A percentile compares a stretch with the other conserved stretches of the same genome.
phyloP scores from a whole-genome alignment of 2,329 filamentous ascomycete species.

The Botrytis hyacinthi region DNA sequence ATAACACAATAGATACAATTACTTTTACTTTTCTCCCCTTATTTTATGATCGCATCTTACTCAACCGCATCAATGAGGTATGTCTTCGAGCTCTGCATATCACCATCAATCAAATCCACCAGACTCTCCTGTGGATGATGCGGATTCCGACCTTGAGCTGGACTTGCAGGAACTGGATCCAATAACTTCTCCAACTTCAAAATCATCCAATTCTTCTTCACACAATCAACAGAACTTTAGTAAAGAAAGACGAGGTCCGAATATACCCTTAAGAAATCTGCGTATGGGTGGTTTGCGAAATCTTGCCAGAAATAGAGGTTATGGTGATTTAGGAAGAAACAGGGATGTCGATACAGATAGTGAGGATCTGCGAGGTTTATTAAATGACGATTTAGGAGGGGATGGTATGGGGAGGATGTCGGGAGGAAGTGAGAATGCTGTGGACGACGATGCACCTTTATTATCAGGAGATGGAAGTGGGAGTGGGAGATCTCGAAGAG shows the following conservation, averaged over 20 bases:
- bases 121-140: slow-evolving; percentile 65
- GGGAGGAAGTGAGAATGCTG: slow-evolving; percentile 53
- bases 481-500: slow-evolving; percentile 23
- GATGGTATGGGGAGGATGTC: slow-evolving; percentile 52
- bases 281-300: slow-evolving; percentile 64
- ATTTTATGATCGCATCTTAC: slow-evolving; percentile 1
- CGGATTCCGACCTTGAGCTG: slow-evolving; percentile 73
- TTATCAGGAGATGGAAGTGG: slow-evolving; percentile 45
- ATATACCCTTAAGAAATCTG: slow-evolving; percentile 69
- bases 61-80: slow-evolving; percentile 40
- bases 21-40: neutral
- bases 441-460: slow-evolving; percentile 73
- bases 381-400: slow-evolving; percentile 60
- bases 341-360: slow-evolving; percentile 51
- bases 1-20: neutral
- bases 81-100: slow-evolving; percentile 38
- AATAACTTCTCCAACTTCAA: slow-evolving; percentile 34
- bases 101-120: slow-evolving; percentile 44
- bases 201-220: slow-evolving; percentile 31
- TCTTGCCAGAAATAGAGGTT: slow-evolving; percentile 48
- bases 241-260: slow-evolving; percentile 34
- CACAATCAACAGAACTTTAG: slow-evolving; percentile 34
- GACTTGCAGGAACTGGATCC: slow-evolving; percentile 80
- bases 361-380: slow-evolving; percentile 65
- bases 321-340: slow-evolving; percentile 59